Evolutionary conservation across 2,329 filamentous ascomycete genomes (phyloP), one percentile per base, ranked within the genome.

Genomic region (Fusarium begoniae): DNA sequence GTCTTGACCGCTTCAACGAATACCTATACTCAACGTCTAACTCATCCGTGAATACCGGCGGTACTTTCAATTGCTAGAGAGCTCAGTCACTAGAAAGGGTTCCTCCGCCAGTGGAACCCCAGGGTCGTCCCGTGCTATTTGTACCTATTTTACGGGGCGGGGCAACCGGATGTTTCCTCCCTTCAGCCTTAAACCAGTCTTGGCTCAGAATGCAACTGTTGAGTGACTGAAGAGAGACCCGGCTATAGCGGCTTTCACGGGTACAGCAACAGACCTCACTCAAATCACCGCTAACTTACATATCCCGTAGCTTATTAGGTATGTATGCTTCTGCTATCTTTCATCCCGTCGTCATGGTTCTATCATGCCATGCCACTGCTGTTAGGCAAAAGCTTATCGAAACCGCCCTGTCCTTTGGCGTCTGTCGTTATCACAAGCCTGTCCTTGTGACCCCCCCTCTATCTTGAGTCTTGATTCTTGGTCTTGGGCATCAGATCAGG

Each of bases 301-400:
- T 22, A 17, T 48, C 26, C 26, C 15, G 32, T 35, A 35, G 14
- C 14, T 35, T 15, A 40, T 35, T 15, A 40, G 11, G 44, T 47
- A 24, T 53, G 44, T 47, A 24, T 53, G n/a, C 17, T 55, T 55
- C 51, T 55, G 24, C 51, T 41, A 55, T 55, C 51, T 37, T 44
- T n/a, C 2, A 45, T 20, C 20, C 18, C 38, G 12, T 50, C 70
- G 70, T 69, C 70, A 73, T 72, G 51, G 43, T 51, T 50, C 10
- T 48, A 47, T 58, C 59, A 71, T 70, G 32, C 18, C 41, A 60
- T 59, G 20, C 30, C 44, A 41, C 54, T 41, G 35, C 30, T 8
- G 22, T n/a, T 58, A n/a, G 58, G 54, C 57, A 66, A 66, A 73
- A 73, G 59, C 69, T 72, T 69, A 72, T 65, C 69, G 26, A 51